Conservation (phyloP, 257 asterid species). For the Rehmannia glutinosa region DNA sequence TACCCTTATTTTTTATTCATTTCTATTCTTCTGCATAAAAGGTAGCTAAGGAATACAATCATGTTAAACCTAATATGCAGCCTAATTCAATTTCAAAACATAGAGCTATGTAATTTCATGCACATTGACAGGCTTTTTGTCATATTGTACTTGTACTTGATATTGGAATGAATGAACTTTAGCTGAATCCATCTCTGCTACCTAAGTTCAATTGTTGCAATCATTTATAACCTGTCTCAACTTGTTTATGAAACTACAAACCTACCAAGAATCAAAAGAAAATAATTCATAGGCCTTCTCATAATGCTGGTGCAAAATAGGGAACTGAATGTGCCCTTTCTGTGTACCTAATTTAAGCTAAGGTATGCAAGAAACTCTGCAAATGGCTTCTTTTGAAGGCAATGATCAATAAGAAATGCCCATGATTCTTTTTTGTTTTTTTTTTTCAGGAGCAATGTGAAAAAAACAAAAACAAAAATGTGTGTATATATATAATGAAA, state of each 20-base stretch:
- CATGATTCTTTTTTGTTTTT: not conserved
- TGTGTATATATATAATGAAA: no score
- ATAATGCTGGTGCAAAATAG: slow-evolving; percentile 13
- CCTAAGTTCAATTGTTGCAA: slow-evolving; percentile 6
- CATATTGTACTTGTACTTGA: not conserved
- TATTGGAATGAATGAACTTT: slow-evolving; percentile 11
- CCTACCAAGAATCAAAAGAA: not conserved
- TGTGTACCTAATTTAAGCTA: slow-evolving; percentile 13
- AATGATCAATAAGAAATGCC: not conserved
- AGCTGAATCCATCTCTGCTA: not conserved
- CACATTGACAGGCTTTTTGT: not conserved
- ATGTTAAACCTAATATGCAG: not conserved
- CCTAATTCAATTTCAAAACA: not conserved
- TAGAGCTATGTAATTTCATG: not conserved
- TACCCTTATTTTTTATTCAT: no score
- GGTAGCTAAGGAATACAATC: no score
- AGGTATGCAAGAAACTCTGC: not conserved
- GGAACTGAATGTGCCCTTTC: slow-evolving; percentile 4
- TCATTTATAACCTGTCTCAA: slow-evolving; percentile 8
- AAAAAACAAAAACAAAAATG: no score
- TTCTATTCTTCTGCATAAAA: no score
- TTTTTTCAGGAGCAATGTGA: no score
- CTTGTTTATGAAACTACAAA: slow-evolving; percentile 24
- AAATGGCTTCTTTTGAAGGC: not conserved
- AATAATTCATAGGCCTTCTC: not conserved